phyloP scores from a whole-genome alignment of 2,329 filamentous ascomycete genomes.

The Ophiocordyceps unilateralis region DNA sequence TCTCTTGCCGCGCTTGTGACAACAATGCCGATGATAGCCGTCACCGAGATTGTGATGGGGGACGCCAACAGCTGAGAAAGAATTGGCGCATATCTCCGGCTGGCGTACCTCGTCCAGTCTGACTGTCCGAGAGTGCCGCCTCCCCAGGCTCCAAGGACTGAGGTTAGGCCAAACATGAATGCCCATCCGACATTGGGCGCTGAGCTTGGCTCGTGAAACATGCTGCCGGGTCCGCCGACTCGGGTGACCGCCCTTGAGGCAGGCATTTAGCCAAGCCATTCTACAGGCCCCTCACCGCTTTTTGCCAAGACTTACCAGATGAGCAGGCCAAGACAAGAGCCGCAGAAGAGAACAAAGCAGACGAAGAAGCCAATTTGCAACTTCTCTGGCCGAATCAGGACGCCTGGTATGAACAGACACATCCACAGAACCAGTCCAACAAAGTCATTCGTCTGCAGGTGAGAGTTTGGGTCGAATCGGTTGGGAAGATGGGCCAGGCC shows the following conservation, averaged over 20 bases:
- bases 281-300: neutral
- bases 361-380: constrained; percentile 10
- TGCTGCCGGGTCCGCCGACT: constrained; percentile 6
- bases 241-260: constrained; percentile 6
- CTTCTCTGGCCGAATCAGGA: constrained; percentile 9
- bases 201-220: constrained; percentile 7
- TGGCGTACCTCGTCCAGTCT: constrained; percentile 12
- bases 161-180: constrained; percentile 14
- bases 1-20: constrained; percentile 9
- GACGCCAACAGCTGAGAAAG: constrained; percentile 9
- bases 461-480: constrained; percentile 7
- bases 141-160: constrained; percentile 11
- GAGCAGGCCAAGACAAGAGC: constrained; percentile 7
- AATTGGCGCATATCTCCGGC: constrained; percentile 4
- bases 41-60: constrained; percentile 10
- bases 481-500: constrained; percentile 9
- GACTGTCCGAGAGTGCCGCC: constrained; percentile 11
- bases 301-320: constrained; percentile 3
- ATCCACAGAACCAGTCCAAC: constrained; percentile 11
- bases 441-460: constrained; percentile 10
- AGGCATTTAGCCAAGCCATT: neutral
- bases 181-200: constrained; percentile 11
- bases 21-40: constrained; percentile 10
- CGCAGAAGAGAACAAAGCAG: constrained; percentile 9
- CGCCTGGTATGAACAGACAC: constrained; percentile 6